Percentiles rank a stretch among this genome's conserved stretches.
phyloP scores from a whole-genome alignment of 768 basidiomycete species.

The Suillus paluster region DNA sequence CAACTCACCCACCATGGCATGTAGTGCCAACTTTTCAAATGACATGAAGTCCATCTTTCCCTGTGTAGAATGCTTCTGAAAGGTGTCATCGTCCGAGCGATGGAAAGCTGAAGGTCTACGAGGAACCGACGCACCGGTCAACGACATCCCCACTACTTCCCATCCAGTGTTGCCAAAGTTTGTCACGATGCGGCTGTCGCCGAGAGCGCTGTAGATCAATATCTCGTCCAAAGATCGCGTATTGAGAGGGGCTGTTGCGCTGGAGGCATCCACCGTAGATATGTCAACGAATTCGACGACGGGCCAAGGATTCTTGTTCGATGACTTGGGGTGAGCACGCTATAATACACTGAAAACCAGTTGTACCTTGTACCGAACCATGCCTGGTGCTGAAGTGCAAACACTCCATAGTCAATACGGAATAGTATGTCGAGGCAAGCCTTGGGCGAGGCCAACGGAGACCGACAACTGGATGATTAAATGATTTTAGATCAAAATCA shows the following conservation, averaged over 20 bases:
- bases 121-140: conserved; percentile 57
- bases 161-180: conserved; percentile 83
- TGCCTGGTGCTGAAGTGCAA: background rate
- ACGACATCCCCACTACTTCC: conserved; percentile 75
- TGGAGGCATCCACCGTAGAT: conserved; percentile 22
- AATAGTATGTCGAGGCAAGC: no score
- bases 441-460: no score
- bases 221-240: conserved; percentile 54
- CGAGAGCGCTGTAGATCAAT: conserved; percentile 69
- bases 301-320: conserved; percentile 79
- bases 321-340: background rate
- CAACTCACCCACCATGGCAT: no score
- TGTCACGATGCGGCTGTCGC: conserved; percentile 59
- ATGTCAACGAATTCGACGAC: conserved; percentile 72
- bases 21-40: no score
- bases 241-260: conserved; percentile 3
- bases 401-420: background rate
- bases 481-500: no score
- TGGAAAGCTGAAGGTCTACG: background rate
- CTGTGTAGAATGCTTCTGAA: no score
- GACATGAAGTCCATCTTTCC: no score
- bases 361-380: conserved; percentile 5
- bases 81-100: no score
- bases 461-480: no score
- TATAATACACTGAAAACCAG: background rate